These are phyloP conservation scores for Trichoderma citrinoviride DNA, from an alignment of 2,329 filamentous ascomycete genomes.

Conservation along the genomic window DNA sequence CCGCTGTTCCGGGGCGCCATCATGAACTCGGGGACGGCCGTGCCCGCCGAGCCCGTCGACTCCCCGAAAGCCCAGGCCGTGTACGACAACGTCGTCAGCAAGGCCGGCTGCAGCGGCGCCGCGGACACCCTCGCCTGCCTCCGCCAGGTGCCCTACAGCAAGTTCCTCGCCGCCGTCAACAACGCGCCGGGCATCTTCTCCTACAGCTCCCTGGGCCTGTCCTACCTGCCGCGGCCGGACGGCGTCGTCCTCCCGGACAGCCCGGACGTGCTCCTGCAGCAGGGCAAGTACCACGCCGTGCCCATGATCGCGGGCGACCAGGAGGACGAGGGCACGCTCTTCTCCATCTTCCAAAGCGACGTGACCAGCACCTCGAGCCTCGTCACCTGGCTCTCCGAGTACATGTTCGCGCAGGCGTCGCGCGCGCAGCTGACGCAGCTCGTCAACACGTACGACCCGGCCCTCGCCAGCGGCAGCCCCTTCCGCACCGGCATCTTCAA, in stretches of 20 bases:
- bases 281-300: slow-evolving; percentile 50
- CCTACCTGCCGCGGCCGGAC: slow-evolving; percentile 73
- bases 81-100: slow-evolving; percentile 60
- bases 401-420: slow-evolving; percentile 60
- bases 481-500: slow-evolving; percentile 69
- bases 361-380: slow-evolving; percentile 60
- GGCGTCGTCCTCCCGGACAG: slow-evolving; percentile 59
- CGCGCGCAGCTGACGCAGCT: slow-evolving; percentile 51
- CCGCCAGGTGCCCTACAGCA: slow-evolving; percentile 56
- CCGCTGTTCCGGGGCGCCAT: slow-evolving; percentile 73
- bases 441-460: slow-evolving; percentile 61
- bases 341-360: slow-evolving; percentile 67
- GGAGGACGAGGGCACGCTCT: slow-evolving; percentile 77
- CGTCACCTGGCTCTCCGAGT: slow-evolving; percentile 56
- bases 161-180: slow-evolving; percentile 64
- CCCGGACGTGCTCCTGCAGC: slow-evolving; percentile 55
- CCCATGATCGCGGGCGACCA: slow-evolving; percentile 65
- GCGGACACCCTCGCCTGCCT: slow-evolving; percentile 64
- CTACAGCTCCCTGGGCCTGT: slow-evolving; percentile 66
- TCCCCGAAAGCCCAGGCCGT: slow-evolving; percentile 61
- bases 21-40: slow-evolving; percentile 69
- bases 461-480: slow-evolving; percentile 60
- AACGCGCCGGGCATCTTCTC: slow-evolving; percentile 66
- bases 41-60: slow-evolving; percentile 63
- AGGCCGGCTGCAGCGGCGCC: slow-evolving; percentile 59